Evolutionary conservation across 2,329 filamentous ascomycete species (phyloP).

Genomic region (Polychaeton citri): DNA sequence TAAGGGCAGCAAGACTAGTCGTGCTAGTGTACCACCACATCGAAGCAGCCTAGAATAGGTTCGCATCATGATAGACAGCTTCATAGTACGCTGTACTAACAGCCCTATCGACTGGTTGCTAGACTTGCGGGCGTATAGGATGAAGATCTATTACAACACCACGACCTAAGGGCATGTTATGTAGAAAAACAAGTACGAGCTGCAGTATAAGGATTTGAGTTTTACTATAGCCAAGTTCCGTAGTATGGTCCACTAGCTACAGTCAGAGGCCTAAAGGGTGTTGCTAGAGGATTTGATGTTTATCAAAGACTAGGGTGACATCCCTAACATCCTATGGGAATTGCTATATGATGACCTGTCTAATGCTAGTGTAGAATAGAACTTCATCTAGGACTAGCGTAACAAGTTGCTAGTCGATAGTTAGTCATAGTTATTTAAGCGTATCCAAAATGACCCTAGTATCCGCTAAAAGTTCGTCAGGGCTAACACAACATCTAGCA

Average conservation of each 20-base stretch:
- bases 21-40: neutral
- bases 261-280: neutral
- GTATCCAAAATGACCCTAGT: neutral
- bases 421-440: neutral
- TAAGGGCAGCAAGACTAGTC: neutral
- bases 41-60: neutral
- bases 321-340: neutral
- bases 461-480: neutral
- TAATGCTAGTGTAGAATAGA: neutral
- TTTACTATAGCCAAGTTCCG: neutral
- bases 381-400: neutral
- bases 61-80: neutral
- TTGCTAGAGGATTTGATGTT: neutral
- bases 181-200: neutral
- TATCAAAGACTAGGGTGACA: neutral
- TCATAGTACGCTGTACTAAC: neutral
- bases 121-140: neutral
- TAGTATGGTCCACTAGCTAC: neutral
- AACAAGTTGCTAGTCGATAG: neutral
- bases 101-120: neutral
- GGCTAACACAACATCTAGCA: neutral
- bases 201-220: neutral
- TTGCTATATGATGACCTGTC: neutral
- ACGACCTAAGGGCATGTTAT: neutral
- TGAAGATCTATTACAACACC: neutral